Evolutionary conservation across 2,329 filamentous ascomycete genomes (phyloP), one percentile per base, ranked within the genome.

Genomic region (Aspergillus sp.): DNA sequence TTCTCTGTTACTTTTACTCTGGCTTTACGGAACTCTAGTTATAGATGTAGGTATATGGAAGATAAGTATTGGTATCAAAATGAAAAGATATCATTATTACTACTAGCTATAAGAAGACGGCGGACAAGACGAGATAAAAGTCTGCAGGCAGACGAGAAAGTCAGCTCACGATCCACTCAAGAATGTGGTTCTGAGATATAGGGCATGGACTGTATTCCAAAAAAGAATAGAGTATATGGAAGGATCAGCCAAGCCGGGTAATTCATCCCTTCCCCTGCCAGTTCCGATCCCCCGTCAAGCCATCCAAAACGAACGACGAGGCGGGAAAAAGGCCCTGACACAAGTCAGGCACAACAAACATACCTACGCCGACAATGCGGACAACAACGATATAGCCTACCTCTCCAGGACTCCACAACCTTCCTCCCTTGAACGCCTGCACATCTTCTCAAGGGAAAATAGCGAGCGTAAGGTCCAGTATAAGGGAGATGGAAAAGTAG

Each of bases 221-320:
- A 51, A 38, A 23, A 60, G 32, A 48, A 15, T 61, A 58, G 17
- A 27, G 56, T 13, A 21, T 44, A 25, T 38, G 42, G 42, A 51
- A 38, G 44, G 66, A 68, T 78, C 75, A 77, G 75, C 61, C 70
- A 75, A 77, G 75, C 75, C 76, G 70, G 66, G 72, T 73, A 74
- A 78, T 69, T 78, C 76, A 78, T 75, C 74, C 74, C 75, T 72
- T 77, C 75, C 75, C 72, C 74, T 77, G 73, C 66, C 71, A 65
- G 62, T 64, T 64, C 59, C 67, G 57, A 68, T 60, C 65, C 62
- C 68, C 66, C 53, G 60, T 65, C 71, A 68, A 61, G 67, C 62
- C 69, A 64, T 65, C 73, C 76, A 78, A 76, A 70, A 78, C 75
- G 75, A 71, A 73, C 71, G 65, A 69, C 60, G 62, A 70, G 68